phyloP scores from a whole-genome alignment of 2,329 filamentous ascomycete species.

The Colletotrichum sidae region DNA sequence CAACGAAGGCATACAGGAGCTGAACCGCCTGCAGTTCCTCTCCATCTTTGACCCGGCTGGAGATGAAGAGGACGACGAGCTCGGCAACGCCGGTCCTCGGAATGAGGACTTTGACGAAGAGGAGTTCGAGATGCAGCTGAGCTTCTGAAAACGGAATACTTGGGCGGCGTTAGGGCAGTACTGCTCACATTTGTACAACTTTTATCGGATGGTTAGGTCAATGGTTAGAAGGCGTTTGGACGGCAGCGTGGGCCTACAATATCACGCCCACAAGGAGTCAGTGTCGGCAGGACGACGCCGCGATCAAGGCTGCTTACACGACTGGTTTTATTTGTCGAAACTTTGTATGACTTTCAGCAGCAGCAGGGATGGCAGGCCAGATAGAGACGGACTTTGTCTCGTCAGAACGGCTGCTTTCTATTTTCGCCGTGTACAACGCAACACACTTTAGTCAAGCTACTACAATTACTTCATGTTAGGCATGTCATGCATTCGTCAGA shows the following conservation, averaged over 20 bases:
- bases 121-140: slow-evolving; percentile 66
- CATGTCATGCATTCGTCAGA: too few species aligned
- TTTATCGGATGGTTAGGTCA: slow-evolving; percentile 6
- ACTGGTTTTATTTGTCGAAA: slow-evolving; percentile 24
- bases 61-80: slow-evolving; percentile 57
- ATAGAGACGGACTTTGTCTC: slow-evolving; percentile 4
- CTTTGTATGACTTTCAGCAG: neutral
- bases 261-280: slow-evolving; percentile 15
- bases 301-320: slow-evolving; percentile 8
- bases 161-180: slow-evolving; percentile 28
- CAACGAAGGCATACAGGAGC: slow-evolving; percentile 47
- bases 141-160: slow-evolving; percentile 12
- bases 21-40: slow-evolving; percentile 63
- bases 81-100: slow-evolving; percentile 42
- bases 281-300: slow-evolving; percentile 1
- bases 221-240: slow-evolving; percentile 30
- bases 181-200: slow-evolving; percentile 24
- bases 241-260: slow-evolving; percentile 26
- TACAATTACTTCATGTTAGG: too few species aligned
- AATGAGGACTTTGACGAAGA: slow-evolving; percentile 61
- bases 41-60: slow-evolving; percentile 67
- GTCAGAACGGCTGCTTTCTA: neutral
- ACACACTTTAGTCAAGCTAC: too few species aligned
- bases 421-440: neutral
- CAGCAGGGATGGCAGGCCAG: neutral